A percentile compares a stretch with the other conserved stretches of the same genome.
Conservation (phyloP, 768 basidiomycete genomes). For the Suillus paluster region DNA sequence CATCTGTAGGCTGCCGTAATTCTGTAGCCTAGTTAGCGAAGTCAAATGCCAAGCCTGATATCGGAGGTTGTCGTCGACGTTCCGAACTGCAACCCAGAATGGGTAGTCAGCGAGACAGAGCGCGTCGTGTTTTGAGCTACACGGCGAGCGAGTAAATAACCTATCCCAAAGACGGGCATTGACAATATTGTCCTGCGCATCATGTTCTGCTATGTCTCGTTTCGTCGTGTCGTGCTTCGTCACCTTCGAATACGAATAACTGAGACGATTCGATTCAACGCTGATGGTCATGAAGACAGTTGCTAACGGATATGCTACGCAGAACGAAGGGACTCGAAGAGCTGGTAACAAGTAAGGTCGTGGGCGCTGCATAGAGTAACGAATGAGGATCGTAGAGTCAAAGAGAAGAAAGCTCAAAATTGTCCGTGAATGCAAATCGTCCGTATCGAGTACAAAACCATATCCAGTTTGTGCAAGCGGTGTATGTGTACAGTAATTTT, state of each 20-base stretch:
- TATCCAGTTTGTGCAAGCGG: slow-evolving; percentile 22
- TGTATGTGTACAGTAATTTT: slow-evolving; percentile 18
- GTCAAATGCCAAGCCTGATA: no score
- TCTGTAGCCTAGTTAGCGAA: no score
- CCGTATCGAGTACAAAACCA: slow-evolving; percentile 31
- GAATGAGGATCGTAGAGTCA: neutral
- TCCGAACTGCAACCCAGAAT: neutral
- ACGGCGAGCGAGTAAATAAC: no score
- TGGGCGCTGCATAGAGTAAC: neutral
- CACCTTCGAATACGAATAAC: neutral
- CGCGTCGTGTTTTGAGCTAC: no score
- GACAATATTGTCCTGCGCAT: no score
- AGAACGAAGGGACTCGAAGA: neutral
- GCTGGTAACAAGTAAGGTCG: neutral
- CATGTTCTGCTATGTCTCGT: no score
- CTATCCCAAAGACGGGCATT: no score
- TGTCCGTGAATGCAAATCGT: slow-evolving; percentile 32
- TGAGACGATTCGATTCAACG: neutral
- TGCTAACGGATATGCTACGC: slow-evolving; percentile 1
- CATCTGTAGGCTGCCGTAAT: neutral
- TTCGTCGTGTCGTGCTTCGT: neutral
- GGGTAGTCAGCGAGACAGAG: neutral
- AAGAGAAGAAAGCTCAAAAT: slow-evolving; percentile 7
- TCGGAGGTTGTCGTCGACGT: neutral
- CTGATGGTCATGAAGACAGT: neutral